Percentiles rank a stretch among this genome's conserved stretches.
Evolutionary conservation across 2,329 filamentous ascomycete genomes (phyloP).

Genomic region (Fusarium falciforme): DNA sequence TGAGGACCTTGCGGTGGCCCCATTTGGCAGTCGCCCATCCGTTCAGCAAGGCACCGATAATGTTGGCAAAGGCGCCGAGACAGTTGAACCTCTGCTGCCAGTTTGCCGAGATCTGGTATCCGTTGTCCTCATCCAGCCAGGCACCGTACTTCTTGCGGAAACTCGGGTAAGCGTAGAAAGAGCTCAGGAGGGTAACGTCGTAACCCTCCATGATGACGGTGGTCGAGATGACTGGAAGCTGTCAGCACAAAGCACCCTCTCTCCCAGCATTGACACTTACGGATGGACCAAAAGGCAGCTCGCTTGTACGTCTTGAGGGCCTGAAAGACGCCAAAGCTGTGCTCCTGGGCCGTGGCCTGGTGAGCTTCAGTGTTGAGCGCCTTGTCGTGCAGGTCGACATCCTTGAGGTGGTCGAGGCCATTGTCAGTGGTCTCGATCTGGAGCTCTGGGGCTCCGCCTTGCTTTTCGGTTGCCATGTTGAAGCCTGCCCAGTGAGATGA

Average conservation of each 20-base stretch:
- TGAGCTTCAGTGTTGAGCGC: slow-evolving; percentile 51
- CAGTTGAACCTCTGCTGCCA: slow-evolving; percentile 64
- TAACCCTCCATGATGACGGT: slow-evolving; percentile 65
- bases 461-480: slow-evolving; percentile 41
- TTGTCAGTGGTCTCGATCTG: slow-evolving; percentile 47
- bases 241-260: slow-evolving; percentile 7
- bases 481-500: slow-evolving; percentile 4
- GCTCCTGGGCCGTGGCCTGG: slow-evolving; percentile 51
- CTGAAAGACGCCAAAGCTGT: slow-evolving; percentile 49
- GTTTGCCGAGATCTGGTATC: slow-evolving; percentile 59
- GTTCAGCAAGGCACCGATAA: slow-evolving; percentile 55
- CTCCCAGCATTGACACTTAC: slow-evolving; percentile 27
- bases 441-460: slow-evolving; percentile 31
- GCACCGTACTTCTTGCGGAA: slow-evolving; percentile 56
- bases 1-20: slow-evolving; percentile 59
- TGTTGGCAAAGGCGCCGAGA: slow-evolving; percentile 49
- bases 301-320: slow-evolving; percentile 54
- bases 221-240: slow-evolving; percentile 53
- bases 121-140: slow-evolving; percentile 47
- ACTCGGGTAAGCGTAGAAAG: slow-evolving; percentile 57
- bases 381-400: slow-evolving; percentile 52
- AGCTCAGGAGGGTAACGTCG: slow-evolving; percentile 59
- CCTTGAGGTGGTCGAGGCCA: slow-evolving; percentile 46
- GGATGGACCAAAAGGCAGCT: slow-evolving; percentile 54
- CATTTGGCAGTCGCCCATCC: slow-evolving; percentile 55